Percentiles rank a stretch among this genome's conserved stretches.
Conservation (phyloP, 2,329 filamentous ascomycete genomes). For the Beauveria rudraprayagi region DNA sequence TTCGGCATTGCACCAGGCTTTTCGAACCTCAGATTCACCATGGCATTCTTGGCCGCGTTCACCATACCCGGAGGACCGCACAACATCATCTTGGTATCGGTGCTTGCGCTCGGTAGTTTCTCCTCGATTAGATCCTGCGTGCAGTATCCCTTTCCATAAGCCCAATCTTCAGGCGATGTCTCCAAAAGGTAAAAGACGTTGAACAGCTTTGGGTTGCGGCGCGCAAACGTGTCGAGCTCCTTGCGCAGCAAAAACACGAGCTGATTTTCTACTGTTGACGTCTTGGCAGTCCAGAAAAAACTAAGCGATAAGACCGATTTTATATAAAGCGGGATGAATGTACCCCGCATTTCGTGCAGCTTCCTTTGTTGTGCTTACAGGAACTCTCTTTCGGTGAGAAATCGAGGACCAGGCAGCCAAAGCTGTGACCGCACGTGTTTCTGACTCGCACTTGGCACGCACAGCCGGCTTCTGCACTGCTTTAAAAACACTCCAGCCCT, state of each 20-base stretch:
- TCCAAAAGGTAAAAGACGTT: slow-evolving; percentile 49
- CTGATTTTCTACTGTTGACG: no score
- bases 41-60: slow-evolving; percentile 43
- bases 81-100: slow-evolving; percentile 5
- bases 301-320: no score
- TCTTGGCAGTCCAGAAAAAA: no score
- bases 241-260: slow-evolving; percentile 47
- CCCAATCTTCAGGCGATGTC: slow-evolving; percentile 37
- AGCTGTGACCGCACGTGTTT: no score
- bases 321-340: no score
- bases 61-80: slow-evolving; percentile 57
- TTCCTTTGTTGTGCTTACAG: no score
- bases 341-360: no score
- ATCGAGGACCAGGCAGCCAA: no score
- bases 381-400: no score
- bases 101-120: slow-evolving; percentile 40
- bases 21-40: slow-evolving; percentile 42
- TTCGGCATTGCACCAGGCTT: slow-evolving; percentile 41
- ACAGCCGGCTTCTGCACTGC: no score
- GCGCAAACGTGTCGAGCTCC: slow-evolving; percentile 46
- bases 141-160: slow-evolving; percentile 40
- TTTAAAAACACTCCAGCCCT: no score
- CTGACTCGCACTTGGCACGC: no score
- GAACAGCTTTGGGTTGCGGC: slow-evolving; percentile 44
- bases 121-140: slow-evolving; percentile 41